These are phyloP conservation scores for Mycena leptocephala DNA, from an alignment of 768 basidiomycete genomes.

Conservation along the genomic window DNA sequence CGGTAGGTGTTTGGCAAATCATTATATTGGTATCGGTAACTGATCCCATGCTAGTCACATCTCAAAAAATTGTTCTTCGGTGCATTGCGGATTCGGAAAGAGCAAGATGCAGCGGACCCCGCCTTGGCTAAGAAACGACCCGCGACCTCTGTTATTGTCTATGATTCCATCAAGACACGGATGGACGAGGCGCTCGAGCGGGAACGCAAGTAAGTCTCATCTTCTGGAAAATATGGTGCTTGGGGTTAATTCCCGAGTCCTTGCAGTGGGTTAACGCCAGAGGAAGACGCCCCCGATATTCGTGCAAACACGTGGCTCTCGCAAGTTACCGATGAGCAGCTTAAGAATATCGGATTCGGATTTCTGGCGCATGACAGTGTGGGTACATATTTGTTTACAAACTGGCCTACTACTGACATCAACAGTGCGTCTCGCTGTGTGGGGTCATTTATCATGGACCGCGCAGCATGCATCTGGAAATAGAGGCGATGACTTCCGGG, in stretches of 20 bases:
- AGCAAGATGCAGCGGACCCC: slow-evolving; percentile 33
- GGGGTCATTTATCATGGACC: slow-evolving; percentile 48
- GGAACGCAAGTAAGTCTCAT: not conserved
- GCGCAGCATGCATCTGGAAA: slow-evolving; percentile 47
- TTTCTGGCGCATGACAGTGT: too few relatives aligned
- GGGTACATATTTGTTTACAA: too few relatives aligned
- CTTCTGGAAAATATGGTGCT: too few relatives aligned
- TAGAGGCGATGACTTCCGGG: slow-evolving; percentile 48
- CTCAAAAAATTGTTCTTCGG: slow-evolving; percentile 33
- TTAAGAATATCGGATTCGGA: slow-evolving; percentile 27
- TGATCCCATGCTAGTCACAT: not conserved
- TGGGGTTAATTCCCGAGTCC: too few relatives aligned
- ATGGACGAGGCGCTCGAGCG: slow-evolving; percentile 40
- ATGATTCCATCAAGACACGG: slow-evolving; percentile 36
- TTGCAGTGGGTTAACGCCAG: too few relatives aligned
- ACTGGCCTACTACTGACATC: too few relatives aligned
- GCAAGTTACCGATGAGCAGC: slow-evolving; percentile 28
- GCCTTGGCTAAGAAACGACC: slow-evolving; percentile 20
- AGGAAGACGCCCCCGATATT: slow-evolving; percentile 43
- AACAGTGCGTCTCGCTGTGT: slow-evolving; percentile 38
- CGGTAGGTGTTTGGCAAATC: not conserved
- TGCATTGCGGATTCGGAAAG: slow-evolving; percentile 36
- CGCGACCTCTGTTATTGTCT: slow-evolving; percentile 33
- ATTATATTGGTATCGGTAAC: not conserved
- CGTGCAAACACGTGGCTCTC: slow-evolving; percentile 43